phyloP scores from a whole-genome alignment of 768 basidiomycete genomes.

The Russula emetica region DNA sequence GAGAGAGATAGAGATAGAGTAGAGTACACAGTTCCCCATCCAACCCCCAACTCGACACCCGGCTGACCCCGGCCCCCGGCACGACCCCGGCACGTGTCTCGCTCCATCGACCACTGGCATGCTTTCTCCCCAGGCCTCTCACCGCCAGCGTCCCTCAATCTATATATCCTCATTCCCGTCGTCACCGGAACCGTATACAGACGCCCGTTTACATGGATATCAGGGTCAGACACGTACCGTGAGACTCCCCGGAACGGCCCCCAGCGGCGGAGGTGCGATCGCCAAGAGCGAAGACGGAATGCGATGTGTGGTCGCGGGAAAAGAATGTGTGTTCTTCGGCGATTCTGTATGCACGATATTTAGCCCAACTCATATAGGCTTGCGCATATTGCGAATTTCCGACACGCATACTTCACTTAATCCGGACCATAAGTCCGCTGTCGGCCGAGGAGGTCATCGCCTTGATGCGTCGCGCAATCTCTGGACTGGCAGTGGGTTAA shows the following conservation, averaged over 20 bases:
- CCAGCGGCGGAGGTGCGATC: constrained; percentile 61
- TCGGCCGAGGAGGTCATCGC: constrained; percentile 59
- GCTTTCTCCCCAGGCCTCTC: constrained; percentile 14
- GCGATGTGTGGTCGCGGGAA: constrained; percentile 71
- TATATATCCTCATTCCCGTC: constrained; percentile 1
- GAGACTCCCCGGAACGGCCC: constrained; percentile 54
- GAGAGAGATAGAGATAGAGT: neutral
- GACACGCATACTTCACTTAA: constrained; percentile 41
- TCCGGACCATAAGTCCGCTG: constrained; percentile 45
- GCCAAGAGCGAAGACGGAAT: constrained; percentile 62
- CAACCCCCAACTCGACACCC: neutral
- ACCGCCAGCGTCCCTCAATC: constrained; percentile 22
- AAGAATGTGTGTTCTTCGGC: constrained; percentile 53
- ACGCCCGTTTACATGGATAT: constrained; percentile 43
- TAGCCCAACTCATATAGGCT: constrained; percentile 28
- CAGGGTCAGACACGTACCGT: constrained; percentile 49
- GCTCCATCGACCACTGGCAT: neutral
- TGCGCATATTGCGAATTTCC: constrained; percentile 46
- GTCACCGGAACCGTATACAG: constrained; percentile 35
- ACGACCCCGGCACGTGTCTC: constrained; percentile 4
- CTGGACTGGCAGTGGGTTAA: constrained; percentile 74
- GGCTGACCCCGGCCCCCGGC: neutral
- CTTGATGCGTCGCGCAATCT: constrained; percentile 72
- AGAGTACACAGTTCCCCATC: neutral
- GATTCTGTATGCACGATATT: neutral